These are phyloP conservation scores for Solanum chilense DNA, from an alignment of 257 asterid species.

Conservation along the genomic window DNA sequence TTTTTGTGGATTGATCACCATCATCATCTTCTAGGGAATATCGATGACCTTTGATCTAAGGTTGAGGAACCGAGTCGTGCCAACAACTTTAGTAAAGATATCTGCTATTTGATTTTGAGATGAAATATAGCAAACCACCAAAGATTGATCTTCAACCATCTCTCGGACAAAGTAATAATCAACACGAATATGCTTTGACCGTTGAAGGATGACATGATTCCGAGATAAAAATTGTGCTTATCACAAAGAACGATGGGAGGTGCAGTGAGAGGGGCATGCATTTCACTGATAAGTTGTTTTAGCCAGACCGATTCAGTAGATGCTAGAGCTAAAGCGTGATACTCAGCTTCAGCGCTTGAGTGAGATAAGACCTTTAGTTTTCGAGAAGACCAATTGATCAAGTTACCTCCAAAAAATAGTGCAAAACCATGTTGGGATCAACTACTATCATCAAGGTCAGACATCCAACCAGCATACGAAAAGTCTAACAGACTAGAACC, in stretches of 20 bases:
- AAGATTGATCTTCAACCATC: too few species aligned
- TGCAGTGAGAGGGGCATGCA: not conserved
- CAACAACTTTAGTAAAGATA: not conserved
- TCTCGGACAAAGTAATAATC: too few species aligned
- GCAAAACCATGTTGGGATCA: not conserved
- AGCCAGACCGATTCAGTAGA: not conserved
- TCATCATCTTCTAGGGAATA: too few species aligned
- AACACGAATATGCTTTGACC: too few species aligned
- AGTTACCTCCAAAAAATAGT: not conserved
- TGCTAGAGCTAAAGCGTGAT: not conserved
- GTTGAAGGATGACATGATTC: not conserved
- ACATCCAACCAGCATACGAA: not conserved
- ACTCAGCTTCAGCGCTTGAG: not conserved
- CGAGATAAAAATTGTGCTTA: not conserved
- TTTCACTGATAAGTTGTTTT: not conserved
- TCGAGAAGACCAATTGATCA: not conserved
- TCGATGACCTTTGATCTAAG: not conserved
- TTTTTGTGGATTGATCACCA: too few species aligned
- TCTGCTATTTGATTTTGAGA: not conserved
- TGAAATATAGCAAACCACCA: too few species aligned
- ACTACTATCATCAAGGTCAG: not conserved
- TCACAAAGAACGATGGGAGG: not conserved
- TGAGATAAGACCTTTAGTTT: not conserved
- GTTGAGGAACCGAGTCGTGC: not conserved
- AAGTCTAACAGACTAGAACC: not conserved